Percentiles rank a stretch among this genome's conserved stretches.
phyloP scores from a whole-genome alignment of 208 protist genomes.

The Endotrypanum monterogeii region DNA sequence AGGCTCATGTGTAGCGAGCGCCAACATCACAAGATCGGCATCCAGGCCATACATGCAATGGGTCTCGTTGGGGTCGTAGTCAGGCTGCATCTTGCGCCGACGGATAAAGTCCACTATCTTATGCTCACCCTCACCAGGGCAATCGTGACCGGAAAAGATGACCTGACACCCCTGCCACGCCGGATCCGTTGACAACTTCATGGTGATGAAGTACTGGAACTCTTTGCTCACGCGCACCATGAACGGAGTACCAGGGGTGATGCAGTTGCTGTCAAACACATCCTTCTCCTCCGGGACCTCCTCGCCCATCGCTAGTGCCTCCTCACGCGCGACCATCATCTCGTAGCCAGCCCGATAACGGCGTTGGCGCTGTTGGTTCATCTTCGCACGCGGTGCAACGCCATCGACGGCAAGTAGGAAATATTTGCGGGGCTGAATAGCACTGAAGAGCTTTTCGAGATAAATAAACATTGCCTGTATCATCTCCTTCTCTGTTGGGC shows the following conservation, averaged over 20 bases:
- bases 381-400: slow-evolving; percentile 98
- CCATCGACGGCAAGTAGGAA: slow-evolving; percentile 98
- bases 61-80: slow-evolving; percentile 94
- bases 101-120: slow-evolving; percentile 99
- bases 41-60: slow-evolving; percentile 99
- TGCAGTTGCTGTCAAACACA: slow-evolving; percentile 98
- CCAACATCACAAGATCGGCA: slow-evolving; percentile 98
- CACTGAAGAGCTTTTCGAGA: slow-evolving; percentile 97
- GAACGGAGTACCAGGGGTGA: slow-evolving; percentile 98
- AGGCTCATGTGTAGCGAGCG: slow-evolving; percentile 95
- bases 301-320: slow-evolving; percentile 61
- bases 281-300: slow-evolving; percentile 83
- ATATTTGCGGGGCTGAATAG: slow-evolving; percentile 95
- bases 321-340: slow-evolving; percentile 83
- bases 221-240: slow-evolving; percentile 94
- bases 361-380: slow-evolving; percentile 99
- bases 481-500: slow-evolving; percentile 96
- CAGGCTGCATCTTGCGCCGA: slow-evolving; percentile 85
- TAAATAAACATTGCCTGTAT: slow-evolving; percentile 96
- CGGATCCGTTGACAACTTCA: slow-evolving; percentile 92
- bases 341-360: slow-evolving; percentile 93
- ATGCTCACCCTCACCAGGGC: slow-evolving; percentile 99
- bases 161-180: slow-evolving; percentile 94
- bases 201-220: slow-evolving; percentile 95
- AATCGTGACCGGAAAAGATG: slow-evolving; percentile 94